phyloP scores from a whole-genome alignment of 306 rosid genomes.

The Malus fusca region DNA sequence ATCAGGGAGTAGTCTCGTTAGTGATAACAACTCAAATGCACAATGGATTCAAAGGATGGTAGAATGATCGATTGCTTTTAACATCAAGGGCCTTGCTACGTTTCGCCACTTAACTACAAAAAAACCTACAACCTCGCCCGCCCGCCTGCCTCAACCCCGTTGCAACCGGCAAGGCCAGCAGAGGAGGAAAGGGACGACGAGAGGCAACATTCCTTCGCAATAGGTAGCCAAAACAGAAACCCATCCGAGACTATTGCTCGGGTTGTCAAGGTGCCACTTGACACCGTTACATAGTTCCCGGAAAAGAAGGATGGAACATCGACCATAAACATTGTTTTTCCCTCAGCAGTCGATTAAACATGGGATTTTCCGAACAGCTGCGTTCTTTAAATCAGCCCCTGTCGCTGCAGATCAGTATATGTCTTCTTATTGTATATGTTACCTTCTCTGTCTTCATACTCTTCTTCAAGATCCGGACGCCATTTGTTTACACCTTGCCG shows the following conservation, averaged over 20 bases:
- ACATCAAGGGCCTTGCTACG: background rate
- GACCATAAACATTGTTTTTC: background rate
- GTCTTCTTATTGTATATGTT: conserved; percentile 97
- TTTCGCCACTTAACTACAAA: background rate
- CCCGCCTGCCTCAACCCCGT: background rate
- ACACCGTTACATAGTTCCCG: background rate
- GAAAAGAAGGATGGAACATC: background rate
- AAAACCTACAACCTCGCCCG: background rate
- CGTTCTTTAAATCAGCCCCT: conserved; percentile 63
- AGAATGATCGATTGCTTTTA: background rate
- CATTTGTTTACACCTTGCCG: conserved; percentile 88
- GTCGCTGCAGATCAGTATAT: conserved; percentile 89
- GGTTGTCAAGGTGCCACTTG: background rate
- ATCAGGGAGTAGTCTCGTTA: background rate
- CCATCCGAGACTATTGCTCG: background rate
- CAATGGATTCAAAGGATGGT: background rate
- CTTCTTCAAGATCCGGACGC: conserved; percentile 99
- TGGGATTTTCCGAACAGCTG: background rate
- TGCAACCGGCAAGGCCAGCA: too few species aligned
- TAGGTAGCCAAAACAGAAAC: too few species aligned
- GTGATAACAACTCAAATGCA: background rate
- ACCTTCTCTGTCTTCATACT: conserved; percentile 97
- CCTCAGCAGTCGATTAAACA: background rate
- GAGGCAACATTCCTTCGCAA: too few species aligned
- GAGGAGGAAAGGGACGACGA: too few species aligned